Evolutionary conservation across 176 grass and related monocot species (phyloP).

Genomic region (Rhynchospora tenuis): DNA sequence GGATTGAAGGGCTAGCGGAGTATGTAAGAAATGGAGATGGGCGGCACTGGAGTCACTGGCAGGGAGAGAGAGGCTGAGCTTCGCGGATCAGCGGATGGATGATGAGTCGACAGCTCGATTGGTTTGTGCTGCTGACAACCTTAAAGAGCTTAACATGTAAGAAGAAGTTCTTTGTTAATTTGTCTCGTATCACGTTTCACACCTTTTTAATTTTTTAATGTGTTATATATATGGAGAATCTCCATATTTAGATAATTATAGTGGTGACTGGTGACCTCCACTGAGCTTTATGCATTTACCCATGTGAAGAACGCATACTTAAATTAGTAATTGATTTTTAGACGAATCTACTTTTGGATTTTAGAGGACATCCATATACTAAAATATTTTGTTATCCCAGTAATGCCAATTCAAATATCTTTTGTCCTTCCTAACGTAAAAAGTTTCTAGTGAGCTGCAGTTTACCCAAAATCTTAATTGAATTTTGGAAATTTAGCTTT

Average conservation of each 20-base stretch:
- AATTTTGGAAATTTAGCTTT: background rate
- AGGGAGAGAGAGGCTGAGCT: slow-evolving; percentile 56
- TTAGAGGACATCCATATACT: background rate
- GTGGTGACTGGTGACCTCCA: background rate
- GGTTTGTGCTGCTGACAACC: slow-evolving; percentile 58
- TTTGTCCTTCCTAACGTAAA: background rate
- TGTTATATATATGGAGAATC: background rate
- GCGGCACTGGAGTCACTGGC: slow-evolving; percentile 68
- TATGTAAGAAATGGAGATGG: slow-evolving; percentile 70
- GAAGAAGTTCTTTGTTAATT: slow-evolving; percentile 1
- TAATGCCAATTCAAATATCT: background rate
- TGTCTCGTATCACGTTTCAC: slow-evolving; percentile 1
- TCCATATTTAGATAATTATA: background rate
- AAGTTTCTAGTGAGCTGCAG: background rate
- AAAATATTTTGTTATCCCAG: background rate
- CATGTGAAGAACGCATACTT: background rate
- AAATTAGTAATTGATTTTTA: background rate
- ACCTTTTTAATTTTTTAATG: background rate
- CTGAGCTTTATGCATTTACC: background rate
- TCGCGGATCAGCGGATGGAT: slow-evolving; percentile 69
- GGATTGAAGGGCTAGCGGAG: slow-evolving; percentile 47
- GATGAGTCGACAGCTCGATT: slow-evolving; percentile 68
- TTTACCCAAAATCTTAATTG: background rate
- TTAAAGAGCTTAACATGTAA: slow-evolving; percentile 92
- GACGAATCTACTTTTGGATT: background rate